Percentiles rank a stretch among this genome's conserved stretches.
phyloP scores from a whole-genome alignment of 2,329 filamentous ascomycete genomes.

The Cercospora brassicicola region DNA sequence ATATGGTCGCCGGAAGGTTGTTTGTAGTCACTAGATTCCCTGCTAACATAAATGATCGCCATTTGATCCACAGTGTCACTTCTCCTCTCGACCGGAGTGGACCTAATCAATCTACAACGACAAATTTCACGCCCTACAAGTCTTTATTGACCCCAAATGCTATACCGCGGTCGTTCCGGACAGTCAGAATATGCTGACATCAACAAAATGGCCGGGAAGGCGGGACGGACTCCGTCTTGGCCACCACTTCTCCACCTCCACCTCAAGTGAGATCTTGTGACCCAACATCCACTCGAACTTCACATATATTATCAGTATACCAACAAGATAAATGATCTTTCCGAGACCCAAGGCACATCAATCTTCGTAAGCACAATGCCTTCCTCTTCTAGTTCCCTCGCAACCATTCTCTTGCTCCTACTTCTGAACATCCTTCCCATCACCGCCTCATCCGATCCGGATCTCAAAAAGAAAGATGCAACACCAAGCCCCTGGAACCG shows the following conservation, averaged over 20 bases:
- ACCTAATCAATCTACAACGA: neutral
- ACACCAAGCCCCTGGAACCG: conserved; percentile 15
- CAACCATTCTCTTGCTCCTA: neutral
- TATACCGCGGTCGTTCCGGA: neutral
- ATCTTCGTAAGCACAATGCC: neutral
- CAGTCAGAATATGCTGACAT: neutral
- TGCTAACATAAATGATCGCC: neutral
- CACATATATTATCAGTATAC: neutral
- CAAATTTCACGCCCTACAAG: neutral
- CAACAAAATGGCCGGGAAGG: neutral
- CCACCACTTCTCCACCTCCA: conserved; percentile 1
- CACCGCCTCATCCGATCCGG: neutral
- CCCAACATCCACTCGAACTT: neutral
- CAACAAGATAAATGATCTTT: neutral
- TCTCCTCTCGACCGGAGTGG: neutral
- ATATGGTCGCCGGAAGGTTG: neutral
- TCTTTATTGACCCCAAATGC: neutral
- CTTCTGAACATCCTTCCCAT: neutral
- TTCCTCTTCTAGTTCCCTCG: neutral
- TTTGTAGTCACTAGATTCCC: neutral
- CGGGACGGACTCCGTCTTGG: neutral
- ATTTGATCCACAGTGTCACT: neutral
- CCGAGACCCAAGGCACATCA: neutral
- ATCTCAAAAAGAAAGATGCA: neutral
- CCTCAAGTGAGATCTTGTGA: neutral